These are phyloP conservation scores for Mycena galopus DNA, from an alignment of 768 basidiomycete species.

Conservation along the genomic window DNA sequence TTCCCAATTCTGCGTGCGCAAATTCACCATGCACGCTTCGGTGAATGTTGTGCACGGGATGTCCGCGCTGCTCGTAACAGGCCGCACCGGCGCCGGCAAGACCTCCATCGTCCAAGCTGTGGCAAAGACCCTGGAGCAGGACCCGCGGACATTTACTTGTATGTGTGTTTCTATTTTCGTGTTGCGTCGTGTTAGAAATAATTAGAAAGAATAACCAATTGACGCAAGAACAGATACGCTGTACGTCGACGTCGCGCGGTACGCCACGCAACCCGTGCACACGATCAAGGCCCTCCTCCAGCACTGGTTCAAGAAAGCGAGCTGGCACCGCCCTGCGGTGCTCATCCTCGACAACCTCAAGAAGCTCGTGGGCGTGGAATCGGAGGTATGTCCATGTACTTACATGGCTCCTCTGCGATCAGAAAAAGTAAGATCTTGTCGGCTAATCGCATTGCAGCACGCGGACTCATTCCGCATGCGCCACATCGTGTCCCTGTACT, in stretches of 20 bases:
- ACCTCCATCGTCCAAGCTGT: constrained; percentile 80
- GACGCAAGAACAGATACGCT: constrained; percentile 67
- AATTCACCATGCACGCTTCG: constrained; percentile 68
- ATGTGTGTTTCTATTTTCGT: constrained; percentile 42
- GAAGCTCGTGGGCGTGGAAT: constrained; percentile 79
- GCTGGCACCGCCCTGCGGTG: constrained; percentile 82
- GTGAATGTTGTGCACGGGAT: constrained; percentile 67
- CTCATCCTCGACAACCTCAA: constrained; percentile 95
- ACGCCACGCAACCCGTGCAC: constrained; percentile 74
- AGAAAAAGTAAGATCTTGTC: too few relatives aligned
- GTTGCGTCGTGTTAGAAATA: too few relatives aligned
- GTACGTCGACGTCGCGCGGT: constrained; percentile 81
- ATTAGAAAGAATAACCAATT: not conserved
- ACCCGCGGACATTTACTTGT: constrained; percentile 76
- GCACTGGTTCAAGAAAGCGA: constrained; percentile 81
- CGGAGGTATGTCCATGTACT: constrained; percentile 75
- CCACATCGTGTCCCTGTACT: constrained; percentile 77
- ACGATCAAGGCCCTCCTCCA: constrained; percentile 77
- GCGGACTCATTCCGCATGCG: constrained; percentile 86
- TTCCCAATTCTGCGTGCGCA: constrained; percentile 66
- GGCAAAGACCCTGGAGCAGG: constrained; percentile 70
- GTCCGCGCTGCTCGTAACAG: constrained; percentile 80
- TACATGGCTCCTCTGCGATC: too few relatives aligned
- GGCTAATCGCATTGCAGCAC: constrained; percentile 63
- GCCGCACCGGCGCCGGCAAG: constrained; percentile 85